Evolutionary conservation across 495 filamentous ascomycete species (phyloP).

Genomic region (Aspergillus bridgeri): DNA sequence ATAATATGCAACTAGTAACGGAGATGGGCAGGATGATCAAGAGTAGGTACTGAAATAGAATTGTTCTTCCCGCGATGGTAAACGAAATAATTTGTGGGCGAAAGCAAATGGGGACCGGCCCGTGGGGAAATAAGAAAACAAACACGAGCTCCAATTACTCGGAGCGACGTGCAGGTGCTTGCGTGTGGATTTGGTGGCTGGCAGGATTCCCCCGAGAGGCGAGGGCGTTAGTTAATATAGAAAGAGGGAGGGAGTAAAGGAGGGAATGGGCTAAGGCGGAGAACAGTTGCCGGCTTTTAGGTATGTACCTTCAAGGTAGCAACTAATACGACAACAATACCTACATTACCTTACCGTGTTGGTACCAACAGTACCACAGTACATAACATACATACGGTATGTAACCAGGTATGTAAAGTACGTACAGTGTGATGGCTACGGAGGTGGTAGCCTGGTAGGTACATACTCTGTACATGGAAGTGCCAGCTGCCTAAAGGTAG

Average conservation of each 20-base stretch:
- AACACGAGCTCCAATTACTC: not conserved
- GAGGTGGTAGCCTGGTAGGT: too few relatives aligned
- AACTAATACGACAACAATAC: too few relatives aligned
- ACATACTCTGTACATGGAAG: too few relatives aligned
- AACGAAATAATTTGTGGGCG: not conserved
- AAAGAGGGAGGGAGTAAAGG: too few relatives aligned
- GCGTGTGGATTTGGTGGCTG: conserved; percentile 2
- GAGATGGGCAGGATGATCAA: not conserved
- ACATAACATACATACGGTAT: too few relatives aligned
- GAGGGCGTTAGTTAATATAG: not conserved
- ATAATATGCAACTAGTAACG: not conserved
- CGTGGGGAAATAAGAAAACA: not conserved
- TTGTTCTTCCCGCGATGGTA: not conserved
- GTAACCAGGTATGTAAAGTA: too few relatives aligned
- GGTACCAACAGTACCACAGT: too few relatives aligned
- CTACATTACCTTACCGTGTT: too few relatives aligned
- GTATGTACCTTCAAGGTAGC: too few relatives aligned
- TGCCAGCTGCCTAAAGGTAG: too few relatives aligned
- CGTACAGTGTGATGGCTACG: too few relatives aligned
- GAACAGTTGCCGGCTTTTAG: not conserved
- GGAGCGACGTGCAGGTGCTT: not conserved
- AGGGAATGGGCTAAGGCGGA: too few relatives aligned
- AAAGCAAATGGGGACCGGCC: not conserved
- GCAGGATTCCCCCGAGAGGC: conserved; percentile 2
- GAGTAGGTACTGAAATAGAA: not conserved